These are phyloP conservation scores for Leavenworthia alabamica DNA, from an alignment of 345 rosid genomes.

Conservation along the genomic window DNA sequence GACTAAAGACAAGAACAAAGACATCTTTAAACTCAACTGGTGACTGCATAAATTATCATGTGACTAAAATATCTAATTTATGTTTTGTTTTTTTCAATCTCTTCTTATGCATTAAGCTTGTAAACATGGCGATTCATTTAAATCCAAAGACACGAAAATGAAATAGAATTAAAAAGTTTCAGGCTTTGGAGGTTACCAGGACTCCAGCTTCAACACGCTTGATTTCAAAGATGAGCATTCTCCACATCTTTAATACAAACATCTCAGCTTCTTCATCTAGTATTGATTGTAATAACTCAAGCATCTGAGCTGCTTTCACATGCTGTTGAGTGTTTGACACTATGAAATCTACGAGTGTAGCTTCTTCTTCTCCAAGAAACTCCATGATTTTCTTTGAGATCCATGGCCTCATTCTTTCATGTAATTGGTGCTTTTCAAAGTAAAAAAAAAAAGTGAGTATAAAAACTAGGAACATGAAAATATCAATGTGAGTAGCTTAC, in stretches of 20 bases:
- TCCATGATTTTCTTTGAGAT: constrained; percentile 92
- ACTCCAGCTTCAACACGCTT: constrained; percentile 85
- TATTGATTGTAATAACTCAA: constrained; percentile 78
- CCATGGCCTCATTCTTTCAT: constrained; percentile 98
- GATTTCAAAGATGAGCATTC: constrained; percentile 95
- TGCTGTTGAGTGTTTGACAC: constrained; percentile 79
- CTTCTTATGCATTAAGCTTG: constrained; percentile 18
- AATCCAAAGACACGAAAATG: constrained; percentile 9
- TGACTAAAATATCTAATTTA: constrained; percentile 1
- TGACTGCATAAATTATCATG: constrained; percentile 1
- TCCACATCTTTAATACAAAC: constrained; percentile 99
- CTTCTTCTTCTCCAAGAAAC: constrained; percentile 94
- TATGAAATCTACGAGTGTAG: constrained; percentile 79
- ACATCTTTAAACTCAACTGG: neutral
- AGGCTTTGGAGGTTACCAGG: constrained; percentile 52
- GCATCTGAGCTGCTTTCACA: constrained; percentile 83
- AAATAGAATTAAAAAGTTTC: constrained; percentile 13
- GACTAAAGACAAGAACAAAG: constrained; percentile 1
- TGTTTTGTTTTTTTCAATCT: neutral
- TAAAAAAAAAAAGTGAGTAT: neutral
- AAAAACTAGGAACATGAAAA: constrained; percentile 12
- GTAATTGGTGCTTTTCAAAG: constrained; percentile 54
- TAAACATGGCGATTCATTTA: constrained; percentile 11
- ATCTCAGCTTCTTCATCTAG: constrained; percentile 95
- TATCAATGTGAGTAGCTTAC: constrained; percentile 37